Conservation (phyloP, 176 grass and related monocot species). For the Lolium perenne region DNA sequence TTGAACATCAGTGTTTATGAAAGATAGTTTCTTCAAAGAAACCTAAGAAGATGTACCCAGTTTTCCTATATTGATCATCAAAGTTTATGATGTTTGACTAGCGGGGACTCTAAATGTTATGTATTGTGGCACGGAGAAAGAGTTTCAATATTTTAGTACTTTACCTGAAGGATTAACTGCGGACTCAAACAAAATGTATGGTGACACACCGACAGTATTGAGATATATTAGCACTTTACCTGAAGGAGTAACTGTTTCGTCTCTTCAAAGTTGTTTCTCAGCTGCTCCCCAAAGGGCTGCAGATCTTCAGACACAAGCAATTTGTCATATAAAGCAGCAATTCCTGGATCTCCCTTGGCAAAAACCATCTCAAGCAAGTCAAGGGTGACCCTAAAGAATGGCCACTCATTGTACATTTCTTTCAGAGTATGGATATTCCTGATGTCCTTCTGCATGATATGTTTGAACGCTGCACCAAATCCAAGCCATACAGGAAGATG, state of each 20-base stretch:
- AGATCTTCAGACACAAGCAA: constrained; percentile 82
- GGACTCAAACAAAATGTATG: not conserved
- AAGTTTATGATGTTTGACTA: not conserved
- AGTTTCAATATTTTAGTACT: not conserved
- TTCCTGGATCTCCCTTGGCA: constrained; percentile 96
- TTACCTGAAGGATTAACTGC: not conserved
- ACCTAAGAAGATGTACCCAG: not conserved
- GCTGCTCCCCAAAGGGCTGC: constrained; percentile 71
- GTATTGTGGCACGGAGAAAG: too few species aligned
- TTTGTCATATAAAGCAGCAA: constrained; percentile 92
- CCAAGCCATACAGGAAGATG: constrained; percentile 99
- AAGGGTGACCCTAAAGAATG: constrained; percentile 98
- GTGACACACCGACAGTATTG: not conserved
- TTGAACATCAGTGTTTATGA: not conserved
- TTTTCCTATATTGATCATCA: not conserved
- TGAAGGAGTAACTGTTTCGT: constrained; percentile 91
- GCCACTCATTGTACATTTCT: constrained; percentile 99
- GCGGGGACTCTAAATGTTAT: not conserved
- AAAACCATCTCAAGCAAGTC: constrained; percentile 99
- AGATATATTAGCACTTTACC: constrained; percentile 51
- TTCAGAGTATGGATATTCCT: constrained; percentile 76
- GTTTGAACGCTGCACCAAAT: constrained; percentile 84
- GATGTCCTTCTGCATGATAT: constrained; percentile 77
- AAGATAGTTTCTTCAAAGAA: constrained; percentile 5
- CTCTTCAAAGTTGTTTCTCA: constrained; percentile 87